Base-by-base conservation (phyloP, 1,139 yeast genomes). In the Lodderomyces oxycetoniae region DNA sequence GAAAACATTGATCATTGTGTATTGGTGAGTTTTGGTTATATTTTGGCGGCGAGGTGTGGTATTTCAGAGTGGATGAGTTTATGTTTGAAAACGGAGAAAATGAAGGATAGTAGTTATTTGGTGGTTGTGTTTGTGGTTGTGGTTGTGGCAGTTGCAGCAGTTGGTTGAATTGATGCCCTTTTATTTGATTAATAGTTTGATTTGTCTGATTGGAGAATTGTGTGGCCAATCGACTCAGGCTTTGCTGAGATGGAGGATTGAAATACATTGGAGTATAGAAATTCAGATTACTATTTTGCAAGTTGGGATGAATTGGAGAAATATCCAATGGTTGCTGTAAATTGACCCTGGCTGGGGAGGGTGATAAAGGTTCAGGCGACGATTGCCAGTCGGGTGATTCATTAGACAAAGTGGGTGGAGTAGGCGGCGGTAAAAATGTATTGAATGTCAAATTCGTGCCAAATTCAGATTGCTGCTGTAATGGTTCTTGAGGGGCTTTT, bases 221-320 rank as follows among this genome's bases (percentile, higher is more conserved):
- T 24, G 26, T n/a, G 9, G 26, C n/a, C 12, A 13, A 28, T 17
- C n/a, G 33, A 6, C 17, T 14, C 4, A 19, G 23, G 17, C 25
- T 29, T 30, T 12, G 21, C 30, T 30, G 27, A 5, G 29, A 8
- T n/a, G 33, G 39, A 20, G 36, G 43, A 28, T 39, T 35, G 43
- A 65, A 67, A 46, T 57, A 67, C 39, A 63, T 66, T 4, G 71
- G 69, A 19, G 60, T 59, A 45, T 63, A 63, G 41, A 67, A 65
- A 35, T 49, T 47, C 14, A 46, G 47, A 32, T 20, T 19, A 15
- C 16, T 17, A 3, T 41, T 48, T 15, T 43, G 43, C 25, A 49
- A 39, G 26, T 47, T 52, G 11, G 52, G 52, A 38, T 54, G 57
- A 4, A 52, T 39, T 13, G 69, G 69, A 1, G 67, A 60, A 1